These are phyloP conservation scores for Melocanna baccifera DNA, from an alignment of 176 grass and related monocot genomes.

Conservation along the genomic window DNA sequence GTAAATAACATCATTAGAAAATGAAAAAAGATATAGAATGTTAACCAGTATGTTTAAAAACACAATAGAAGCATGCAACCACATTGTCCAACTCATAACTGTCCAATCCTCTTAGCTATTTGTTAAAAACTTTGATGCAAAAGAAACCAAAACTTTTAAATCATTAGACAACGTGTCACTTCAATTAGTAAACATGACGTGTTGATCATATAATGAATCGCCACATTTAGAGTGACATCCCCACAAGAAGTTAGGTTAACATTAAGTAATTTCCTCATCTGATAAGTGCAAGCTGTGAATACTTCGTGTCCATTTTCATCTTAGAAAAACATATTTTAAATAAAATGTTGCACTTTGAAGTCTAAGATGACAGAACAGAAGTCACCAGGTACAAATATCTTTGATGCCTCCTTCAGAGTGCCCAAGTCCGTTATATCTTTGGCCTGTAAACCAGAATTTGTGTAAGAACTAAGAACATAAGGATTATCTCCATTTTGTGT, in stretches of 20 bases:
- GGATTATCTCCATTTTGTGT: neutral
- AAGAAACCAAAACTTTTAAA: conserved; percentile 16
- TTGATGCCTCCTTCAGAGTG: conserved; percentile 83
- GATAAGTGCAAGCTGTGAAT: neutral
- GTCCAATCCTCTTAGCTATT: neutral
- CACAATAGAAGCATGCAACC: neutral
- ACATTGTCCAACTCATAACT: conserved; percentile 23
- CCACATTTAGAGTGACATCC: neutral
- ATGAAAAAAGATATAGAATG: neutral
- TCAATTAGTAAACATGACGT: neutral
- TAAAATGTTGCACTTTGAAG: conserved; percentile 1
- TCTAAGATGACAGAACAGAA: conserved; percentile 31
- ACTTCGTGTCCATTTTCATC: neutral
- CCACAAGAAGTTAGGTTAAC: neutral
- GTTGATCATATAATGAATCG: neutral
- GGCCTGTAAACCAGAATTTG: conserved; percentile 55
- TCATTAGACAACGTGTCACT: neutral
- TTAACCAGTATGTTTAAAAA: neutral
- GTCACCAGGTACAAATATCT: conserved; percentile 96
- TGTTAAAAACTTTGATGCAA: neutral
- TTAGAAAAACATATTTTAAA: conserved; percentile 11
- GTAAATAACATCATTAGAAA: neutral
- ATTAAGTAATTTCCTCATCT: neutral
- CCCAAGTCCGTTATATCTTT: conserved; percentile 91
- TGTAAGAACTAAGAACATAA: conserved; percentile 28